Evolutionary conservation across 1,284 basidiomycete species (phyloP).

Genomic region (Cutaneotrichosporon cyanovorans): DNA sequence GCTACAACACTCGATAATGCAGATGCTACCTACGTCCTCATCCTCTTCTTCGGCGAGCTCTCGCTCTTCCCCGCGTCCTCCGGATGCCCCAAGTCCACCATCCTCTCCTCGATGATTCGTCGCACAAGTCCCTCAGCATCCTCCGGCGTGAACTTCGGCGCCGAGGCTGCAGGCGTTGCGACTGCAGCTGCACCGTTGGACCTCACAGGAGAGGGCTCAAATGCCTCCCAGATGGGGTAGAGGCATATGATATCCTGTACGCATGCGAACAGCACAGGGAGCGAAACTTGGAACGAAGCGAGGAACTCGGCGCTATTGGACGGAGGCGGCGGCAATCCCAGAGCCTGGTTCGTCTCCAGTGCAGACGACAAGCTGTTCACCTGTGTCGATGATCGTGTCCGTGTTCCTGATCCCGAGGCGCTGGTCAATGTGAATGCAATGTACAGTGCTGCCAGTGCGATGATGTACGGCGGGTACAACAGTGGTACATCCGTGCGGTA

Average conservation of each 20-base stretch:
- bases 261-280: slow-evolving; percentile 73
- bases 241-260: slow-evolving; percentile 82
- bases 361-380: slow-evolving; percentile 48
- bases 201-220: slow-evolving; percentile 42
- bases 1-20: not conserved
- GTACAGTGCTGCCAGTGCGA: slow-evolving; percentile 85
- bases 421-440: slow-evolving; percentile 56
- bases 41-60: slow-evolving; percentile 19
- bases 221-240: slow-evolving; percentile 80
- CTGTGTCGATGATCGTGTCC: slow-evolving; percentile 44
- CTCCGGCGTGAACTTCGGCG: slow-evolving; percentile 32
- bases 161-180: not conserved
- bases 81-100: slow-evolving; percentile 57
- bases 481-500: slow-evolving; percentile 86
- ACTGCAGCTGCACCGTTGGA: not conserved
- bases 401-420: slow-evolving; percentile 30
- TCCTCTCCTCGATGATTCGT: slow-evolving; percentile 61
- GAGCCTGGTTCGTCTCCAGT: slow-evolving; percentile 31
- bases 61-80: slow-evolving; percentile 27
- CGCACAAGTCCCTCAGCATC: slow-evolving; percentile 49
- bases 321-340: slow-evolving; percentile 32
- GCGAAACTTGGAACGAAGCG: slow-evolving; percentile 73
- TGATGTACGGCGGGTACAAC: slow-evolving; percentile 85
- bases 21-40: slow-evolving; percentile 2
- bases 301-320: slow-evolving; percentile 56